Conservation (phyloP, 352 stramenopile genomes). For the Phytophthora boehmeriae region DNA sequence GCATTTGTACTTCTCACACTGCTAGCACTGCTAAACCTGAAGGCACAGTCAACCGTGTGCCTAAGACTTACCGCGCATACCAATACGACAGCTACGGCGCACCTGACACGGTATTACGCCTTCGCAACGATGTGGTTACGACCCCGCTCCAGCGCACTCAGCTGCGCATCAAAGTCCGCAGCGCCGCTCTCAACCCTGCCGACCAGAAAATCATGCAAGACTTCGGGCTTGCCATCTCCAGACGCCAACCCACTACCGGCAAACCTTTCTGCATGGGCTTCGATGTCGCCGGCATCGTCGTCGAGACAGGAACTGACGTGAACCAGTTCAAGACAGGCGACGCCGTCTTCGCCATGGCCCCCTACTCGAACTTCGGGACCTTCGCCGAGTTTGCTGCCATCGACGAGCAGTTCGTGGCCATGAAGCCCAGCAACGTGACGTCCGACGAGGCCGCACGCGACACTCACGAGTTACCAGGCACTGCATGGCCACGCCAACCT, state of each 20-base stretch:
- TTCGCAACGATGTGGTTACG: no score
- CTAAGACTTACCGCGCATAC: no score
- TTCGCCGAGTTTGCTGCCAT: slow-evolving; percentile 51
- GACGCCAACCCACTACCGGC: slow-evolving; percentile 17
- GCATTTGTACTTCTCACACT: no score
- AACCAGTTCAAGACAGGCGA: slow-evolving; percentile 56
- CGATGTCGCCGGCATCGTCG: slow-evolving; percentile 64
- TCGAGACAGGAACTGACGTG: slow-evolving; percentile 47
- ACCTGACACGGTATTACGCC: no score
- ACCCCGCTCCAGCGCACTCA: no score
- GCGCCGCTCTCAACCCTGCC: slow-evolving; percentile 61
- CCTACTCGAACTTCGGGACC: slow-evolving; percentile 34
- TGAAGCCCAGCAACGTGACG: slow-evolving; percentile 37
- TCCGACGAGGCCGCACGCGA: slow-evolving; percentile 55
- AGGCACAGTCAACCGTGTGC: no score
- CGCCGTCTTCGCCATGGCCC: slow-evolving; percentile 55
- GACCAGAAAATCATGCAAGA: slow-evolving; percentile 63
- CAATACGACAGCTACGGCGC: no score
- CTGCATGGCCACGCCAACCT: slow-evolving; percentile 34
- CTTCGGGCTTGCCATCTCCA: slow-evolving; percentile 26
- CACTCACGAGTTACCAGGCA: slow-evolving; percentile 59
- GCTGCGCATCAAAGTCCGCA: no score
- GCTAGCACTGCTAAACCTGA: no score
- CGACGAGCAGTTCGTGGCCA: slow-evolving; percentile 34
- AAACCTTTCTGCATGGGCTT: slow-evolving; percentile 49